These are phyloP conservation scores for Intubia oerlemansii DNA, from an alignment of 2,329 filamentous ascomycete genomes.

Conservation along the genomic window DNA sequence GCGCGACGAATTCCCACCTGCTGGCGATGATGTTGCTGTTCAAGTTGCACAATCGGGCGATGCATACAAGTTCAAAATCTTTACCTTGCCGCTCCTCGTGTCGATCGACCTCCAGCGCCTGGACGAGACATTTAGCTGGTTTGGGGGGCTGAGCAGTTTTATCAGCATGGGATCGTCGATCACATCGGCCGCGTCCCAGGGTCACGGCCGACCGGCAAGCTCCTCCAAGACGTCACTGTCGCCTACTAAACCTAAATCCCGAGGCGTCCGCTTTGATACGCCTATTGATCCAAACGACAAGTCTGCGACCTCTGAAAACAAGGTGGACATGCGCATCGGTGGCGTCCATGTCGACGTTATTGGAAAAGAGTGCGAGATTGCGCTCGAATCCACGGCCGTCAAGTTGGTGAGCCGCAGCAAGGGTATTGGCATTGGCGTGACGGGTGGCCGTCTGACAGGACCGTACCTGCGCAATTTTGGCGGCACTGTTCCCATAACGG, in stretches of 20 bases:
- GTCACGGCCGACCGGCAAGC: no score
- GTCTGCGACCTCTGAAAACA: slow-evolving; percentile 29
- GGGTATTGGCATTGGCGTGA: slow-evolving; percentile 51
- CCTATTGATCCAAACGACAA: slow-evolving; percentile 21
- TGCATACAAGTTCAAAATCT: slow-evolving; percentile 36
- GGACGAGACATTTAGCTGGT: slow-evolving; percentile 72
- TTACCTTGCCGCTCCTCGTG: slow-evolving; percentile 57
- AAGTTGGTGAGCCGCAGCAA: slow-evolving; percentile 60
- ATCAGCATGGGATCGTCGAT: slow-evolving; percentile 76
- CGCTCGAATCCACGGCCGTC: slow-evolving; percentile 57
- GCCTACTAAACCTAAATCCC: slow-evolving; percentile 24
- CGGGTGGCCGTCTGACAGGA: slow-evolving; percentile 52
- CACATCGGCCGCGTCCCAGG: slow-evolving; percentile 41
- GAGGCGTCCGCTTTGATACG: slow-evolving; percentile 36
- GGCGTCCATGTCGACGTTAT: slow-evolving; percentile 58
- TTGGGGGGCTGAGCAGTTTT: slow-evolving; percentile 81
- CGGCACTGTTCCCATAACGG: slow-evolving; percentile 30
- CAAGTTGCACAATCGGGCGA: slow-evolving; percentile 24
- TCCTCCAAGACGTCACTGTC: no score
- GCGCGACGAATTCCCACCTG: slow-evolving; percentile 32
- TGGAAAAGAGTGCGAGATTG: slow-evolving; percentile 55
- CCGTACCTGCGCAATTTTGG: slow-evolving; percentile 35
- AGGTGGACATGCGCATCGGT: slow-evolving; percentile 56
- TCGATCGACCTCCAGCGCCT: slow-evolving; percentile 58
- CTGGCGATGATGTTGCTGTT: slow-evolving; percentile 35